These are phyloP conservation scores for Ascochyta fabae DNA, from an alignment of 2,329 filamentous ascomycete species.

Conservation along the genomic window DNA sequence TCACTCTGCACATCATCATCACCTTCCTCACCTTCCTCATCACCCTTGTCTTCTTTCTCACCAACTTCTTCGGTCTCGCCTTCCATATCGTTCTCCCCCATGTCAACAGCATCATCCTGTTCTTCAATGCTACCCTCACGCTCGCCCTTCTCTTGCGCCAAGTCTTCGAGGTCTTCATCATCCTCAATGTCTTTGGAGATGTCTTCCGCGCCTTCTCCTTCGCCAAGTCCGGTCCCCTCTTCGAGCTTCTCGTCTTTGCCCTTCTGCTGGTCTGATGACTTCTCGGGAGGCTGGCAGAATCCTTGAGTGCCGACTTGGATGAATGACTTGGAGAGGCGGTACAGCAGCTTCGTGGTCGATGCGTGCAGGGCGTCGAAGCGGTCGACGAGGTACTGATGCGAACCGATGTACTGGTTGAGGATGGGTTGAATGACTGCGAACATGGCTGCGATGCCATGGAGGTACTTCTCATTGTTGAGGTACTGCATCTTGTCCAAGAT, in stretches of 20 bases:
- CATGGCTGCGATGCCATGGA: slow-evolving; percentile 61
- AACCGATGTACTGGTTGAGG: slow-evolving; percentile 72
- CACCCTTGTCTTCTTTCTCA: slow-evolving; percentile 63
- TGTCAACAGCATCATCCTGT: slow-evolving; percentile 85
- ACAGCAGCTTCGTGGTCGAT: slow-evolving; percentile 74
- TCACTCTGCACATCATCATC: slow-evolving; percentile 83
- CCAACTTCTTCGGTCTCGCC: slow-evolving; percentile 74
- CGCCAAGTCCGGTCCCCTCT: slow-evolving; percentile 89
- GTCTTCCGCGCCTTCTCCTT: slow-evolving; percentile 93
- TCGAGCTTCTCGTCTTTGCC: slow-evolving; percentile 81
- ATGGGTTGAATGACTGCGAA: slow-evolving; percentile 72
- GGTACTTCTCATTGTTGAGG: slow-evolving; percentile 49
- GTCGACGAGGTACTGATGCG: slow-evolving; percentile 64
- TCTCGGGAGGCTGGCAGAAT: slow-evolving; percentile 89
- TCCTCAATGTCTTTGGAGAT: slow-evolving; percentile 96
- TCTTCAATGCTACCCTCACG: slow-evolving; percentile 73
- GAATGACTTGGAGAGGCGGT: slow-evolving; percentile 78
- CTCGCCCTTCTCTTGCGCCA: slow-evolving; percentile 76
- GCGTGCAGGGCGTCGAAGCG: slow-evolving; percentile 70
- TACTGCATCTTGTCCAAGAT: slow-evolving; percentile 56
- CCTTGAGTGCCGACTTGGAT: slow-evolving; percentile 80
- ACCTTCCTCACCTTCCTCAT: slow-evolving; percentile 54
- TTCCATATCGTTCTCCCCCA: slow-evolving; percentile 90
- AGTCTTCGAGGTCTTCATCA: slow-evolving; percentile 89
- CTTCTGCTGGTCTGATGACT: slow-evolving; percentile 68